Evolutionary conservation across 83 land plant genomes (phyloP), one percentile per base, ranked within the genome.

Genomic region (Larix sibirica): DNA sequence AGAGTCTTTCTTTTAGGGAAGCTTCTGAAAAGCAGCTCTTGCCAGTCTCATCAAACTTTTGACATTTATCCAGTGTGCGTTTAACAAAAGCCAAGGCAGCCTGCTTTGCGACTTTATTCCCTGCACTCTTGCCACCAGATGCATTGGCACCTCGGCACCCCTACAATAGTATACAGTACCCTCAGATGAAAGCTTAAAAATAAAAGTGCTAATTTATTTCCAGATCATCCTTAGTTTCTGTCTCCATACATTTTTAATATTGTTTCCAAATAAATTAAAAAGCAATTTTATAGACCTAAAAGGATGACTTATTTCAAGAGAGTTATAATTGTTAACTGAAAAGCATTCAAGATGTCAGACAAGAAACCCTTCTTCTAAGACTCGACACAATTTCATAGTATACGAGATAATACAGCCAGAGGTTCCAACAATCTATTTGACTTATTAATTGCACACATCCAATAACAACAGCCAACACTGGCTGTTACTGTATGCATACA

Each of bases 81-180:
- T 90, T 95, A 12, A 86, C 94, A 87, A 95, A 95, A 71, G 92
- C 94, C 77, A 88, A 79, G 8, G 95, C 94, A 81, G 95, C 98
- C 80, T 93, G 97, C 82, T 89, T 95, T 67, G 93, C 86, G 33
- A 84, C 83, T 85, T 97, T 97, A 54, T 81, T 88, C 59, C 77
- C 87, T 23, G 91, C 83, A 83, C 92, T 87, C 79, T 93, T 96
- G 42, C 86, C 85, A 65, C 91, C 87, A 81, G 87, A 85, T 31
- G 84, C 84, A 83, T 83, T 74, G 83, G 85, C 79, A 77, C 90
- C 90, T 80, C 87, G 76, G 26, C 84, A 86, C 60, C 87, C 87
- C 96, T 92, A 78, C 28, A 81, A 83, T 12, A 80, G 77, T 21
- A 80, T 54, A 58, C 31, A 79, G 13, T n/a, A 23, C 26, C 84